Evolutionary conservation across 768 basidiomycete genomes (phyloP).

Genomic region (Suillus subalutaceus): DNA sequence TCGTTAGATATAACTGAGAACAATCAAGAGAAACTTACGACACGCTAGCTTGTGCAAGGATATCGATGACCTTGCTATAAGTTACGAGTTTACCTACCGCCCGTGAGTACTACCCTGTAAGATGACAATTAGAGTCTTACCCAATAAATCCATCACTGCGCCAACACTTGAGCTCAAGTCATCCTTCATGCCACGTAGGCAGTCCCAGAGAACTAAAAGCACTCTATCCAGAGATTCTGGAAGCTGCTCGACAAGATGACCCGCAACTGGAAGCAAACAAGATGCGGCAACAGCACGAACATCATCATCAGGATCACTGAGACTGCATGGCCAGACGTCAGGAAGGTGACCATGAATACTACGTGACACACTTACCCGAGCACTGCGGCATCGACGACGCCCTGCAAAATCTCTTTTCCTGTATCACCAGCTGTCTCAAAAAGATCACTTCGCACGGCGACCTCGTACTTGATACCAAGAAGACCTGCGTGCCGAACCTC

Average conservation of each 20-base stretch:
- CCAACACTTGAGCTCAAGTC: constrained; percentile 96
- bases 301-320: constrained; percentile 92
- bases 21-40: constrained; percentile 58
- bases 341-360: neutral
- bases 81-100: constrained; percentile 77
- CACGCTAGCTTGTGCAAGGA: constrained; percentile 66
- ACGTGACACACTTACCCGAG: constrained; percentile 65
- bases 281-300: constrained; percentile 94
- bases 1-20: constrained; percentile 13
- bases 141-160: constrained; percentile 96
- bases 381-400: constrained; percentile 88
- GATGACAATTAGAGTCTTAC: constrained; percentile 41
- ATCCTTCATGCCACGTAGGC: constrained; percentile 91
- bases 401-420: constrained; percentile 65
- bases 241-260: constrained; percentile 74
- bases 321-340: constrained; percentile 46
- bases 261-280: constrained; percentile 86
- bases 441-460: constrained; percentile 88
- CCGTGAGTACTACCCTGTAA: constrained; percentile 12
- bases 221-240: constrained; percentile 73
- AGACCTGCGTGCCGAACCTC: constrained; percentile 98
- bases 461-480: constrained; percentile 96
- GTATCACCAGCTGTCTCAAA: constrained; percentile 49
- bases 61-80: constrained; percentile 74
- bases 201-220: constrained; percentile 86